Evolutionary conservation across 345 rosid genomes (phyloP).

Genomic region (Eucalyptus sideroxylon): DNA sequence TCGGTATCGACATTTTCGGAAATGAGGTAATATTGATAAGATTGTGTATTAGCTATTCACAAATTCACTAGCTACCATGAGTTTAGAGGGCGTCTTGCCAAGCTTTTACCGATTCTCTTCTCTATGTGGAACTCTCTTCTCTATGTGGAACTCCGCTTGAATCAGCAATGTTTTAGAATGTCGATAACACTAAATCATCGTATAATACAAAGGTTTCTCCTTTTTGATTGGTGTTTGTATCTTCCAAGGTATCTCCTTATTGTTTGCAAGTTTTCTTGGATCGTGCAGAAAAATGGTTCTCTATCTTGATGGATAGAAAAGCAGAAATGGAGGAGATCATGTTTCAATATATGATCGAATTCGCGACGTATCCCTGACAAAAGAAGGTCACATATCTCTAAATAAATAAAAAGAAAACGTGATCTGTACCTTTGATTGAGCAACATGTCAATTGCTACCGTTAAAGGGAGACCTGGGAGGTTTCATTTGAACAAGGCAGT

Average conservation of each 20-base stretch:
- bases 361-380: background rate
- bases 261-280: background rate
- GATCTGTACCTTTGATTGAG: background rate
- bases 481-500: background rate
- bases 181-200: background rate
- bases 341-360: background rate
- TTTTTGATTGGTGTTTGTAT: background rate
- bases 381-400: background rate
- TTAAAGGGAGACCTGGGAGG: background rate
- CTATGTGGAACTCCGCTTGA: too few species aligned
- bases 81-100: too few species aligned
- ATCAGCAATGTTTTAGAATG: too few species aligned
- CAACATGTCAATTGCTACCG: background rate
- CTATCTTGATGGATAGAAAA: background rate
- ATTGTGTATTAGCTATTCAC: too few species aligned
- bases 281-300: background rate
- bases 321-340: background rate
- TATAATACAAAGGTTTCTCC: background rate
- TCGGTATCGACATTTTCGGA: too few species aligned
- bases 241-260: background rate
- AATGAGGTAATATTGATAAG: too few species aligned
- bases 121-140: too few species aligned
- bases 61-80: too few species aligned
- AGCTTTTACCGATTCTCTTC: too few species aligned
- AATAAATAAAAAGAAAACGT: background rate